phyloP scores from a whole-genome alignment of 257 asterid genomes.

The Jacaranda mimosifolia region DNA sequence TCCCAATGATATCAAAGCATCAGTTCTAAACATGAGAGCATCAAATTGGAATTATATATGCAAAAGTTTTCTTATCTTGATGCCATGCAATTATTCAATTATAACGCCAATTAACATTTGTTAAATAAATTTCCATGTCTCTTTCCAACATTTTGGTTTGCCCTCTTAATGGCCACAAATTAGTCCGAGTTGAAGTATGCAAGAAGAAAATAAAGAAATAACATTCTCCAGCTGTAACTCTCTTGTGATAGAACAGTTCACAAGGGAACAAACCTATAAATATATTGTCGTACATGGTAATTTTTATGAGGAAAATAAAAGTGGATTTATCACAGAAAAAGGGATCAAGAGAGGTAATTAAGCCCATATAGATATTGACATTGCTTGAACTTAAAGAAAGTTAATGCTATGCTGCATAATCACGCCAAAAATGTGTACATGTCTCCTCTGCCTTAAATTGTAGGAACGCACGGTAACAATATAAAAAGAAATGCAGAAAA shows the following conservation, averaged over 20 bases:
- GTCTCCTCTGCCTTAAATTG: background rate
- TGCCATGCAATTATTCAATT: no score
- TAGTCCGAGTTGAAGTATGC: background rate
- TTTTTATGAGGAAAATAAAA: background rate
- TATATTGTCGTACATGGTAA: background rate
- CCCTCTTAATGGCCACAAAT: background rate
- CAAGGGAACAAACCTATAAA: background rate
- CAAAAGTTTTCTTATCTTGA: no score
- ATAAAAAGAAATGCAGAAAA: background rate
- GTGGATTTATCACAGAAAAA: background rate
- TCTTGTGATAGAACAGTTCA: background rate
- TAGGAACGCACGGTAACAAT: background rate
- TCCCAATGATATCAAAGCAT: background rate
- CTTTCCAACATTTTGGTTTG: background rate
- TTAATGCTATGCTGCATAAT: background rate
- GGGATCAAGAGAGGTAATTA: background rate
- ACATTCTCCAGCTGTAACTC: background rate
- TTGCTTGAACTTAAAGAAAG: constrained; percentile 2
- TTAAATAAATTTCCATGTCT: background rate
- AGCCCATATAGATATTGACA: background rate
- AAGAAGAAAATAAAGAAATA: background rate
- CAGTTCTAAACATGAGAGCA: background rate
- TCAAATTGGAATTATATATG: background rate
- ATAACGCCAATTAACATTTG: background rate
- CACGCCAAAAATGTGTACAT: background rate